Conservation (phyloP, 179 eudicot species). For the Vitellaria paradoxa region DNA sequence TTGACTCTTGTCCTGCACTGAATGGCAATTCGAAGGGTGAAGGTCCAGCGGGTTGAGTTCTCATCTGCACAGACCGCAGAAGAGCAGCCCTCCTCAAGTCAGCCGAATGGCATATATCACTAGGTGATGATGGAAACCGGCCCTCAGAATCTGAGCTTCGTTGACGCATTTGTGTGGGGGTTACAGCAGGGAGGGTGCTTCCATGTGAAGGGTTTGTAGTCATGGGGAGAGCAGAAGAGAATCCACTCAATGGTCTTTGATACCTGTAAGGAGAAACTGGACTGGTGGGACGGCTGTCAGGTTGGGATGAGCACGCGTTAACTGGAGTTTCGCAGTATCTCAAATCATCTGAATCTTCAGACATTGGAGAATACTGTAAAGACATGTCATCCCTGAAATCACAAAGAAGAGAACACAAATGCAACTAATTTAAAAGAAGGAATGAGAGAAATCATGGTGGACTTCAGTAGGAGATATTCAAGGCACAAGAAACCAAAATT, state of each 20-base stretch:
- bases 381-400: conserved; percentile 77
- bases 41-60: conserved; percentile 66
- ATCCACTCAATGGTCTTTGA: conserved; percentile 53
- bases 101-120: conserved; percentile 98
- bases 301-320: conserved; percentile 63
- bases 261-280: conserved; percentile 90
- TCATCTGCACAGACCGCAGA: conserved; percentile 91
- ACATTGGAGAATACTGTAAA: conserved; percentile 88
- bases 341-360: conserved; percentile 84
- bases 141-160: conserved; percentile 86
- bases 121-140: conserved; percentile 94
- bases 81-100: conserved; percentile 91
- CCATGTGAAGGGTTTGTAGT: conserved; percentile 46
- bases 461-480: background rate
- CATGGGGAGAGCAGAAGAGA: conserved; percentile 47
- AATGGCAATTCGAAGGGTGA: conserved; percentile 42
- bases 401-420: conserved; percentile 3
- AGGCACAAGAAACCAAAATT: background rate
- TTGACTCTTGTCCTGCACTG: conserved; percentile 40
- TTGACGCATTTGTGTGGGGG: conserved; percentile 69
- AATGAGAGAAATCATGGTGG: background rate
- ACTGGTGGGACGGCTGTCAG: conserved; percentile 81
- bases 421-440: background rate
- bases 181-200: conserved; percentile 24
- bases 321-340: conserved; percentile 57